Evolutionary conservation across 495 filamentous ascomycete genomes (phyloP).

Genomic region (Massariosphaeria phaeospora): DNA sequence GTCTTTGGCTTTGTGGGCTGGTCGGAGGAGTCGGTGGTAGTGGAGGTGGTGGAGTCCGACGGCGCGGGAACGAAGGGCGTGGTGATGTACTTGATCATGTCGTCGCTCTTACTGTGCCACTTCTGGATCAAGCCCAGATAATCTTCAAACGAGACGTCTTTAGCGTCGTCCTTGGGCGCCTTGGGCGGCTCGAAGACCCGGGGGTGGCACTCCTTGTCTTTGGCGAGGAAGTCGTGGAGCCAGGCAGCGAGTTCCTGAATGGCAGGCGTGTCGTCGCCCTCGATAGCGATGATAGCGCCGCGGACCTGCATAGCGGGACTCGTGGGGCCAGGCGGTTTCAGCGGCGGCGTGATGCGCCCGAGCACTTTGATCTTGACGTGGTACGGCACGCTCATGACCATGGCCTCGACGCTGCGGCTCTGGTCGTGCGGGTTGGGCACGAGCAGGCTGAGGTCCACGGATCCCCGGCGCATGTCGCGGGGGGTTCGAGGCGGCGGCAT

Average conservation of each 20-base stretch:
- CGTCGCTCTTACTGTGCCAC: constrained; percentile 66
- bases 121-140: constrained; percentile 64
- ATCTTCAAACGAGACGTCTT: constrained; percentile 44
- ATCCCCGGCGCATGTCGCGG: constrained; percentile 4
- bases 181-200: constrained; percentile 50
- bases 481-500: constrained; percentile 27
- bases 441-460: constrained; percentile 24
- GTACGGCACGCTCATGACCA: constrained; percentile 68
- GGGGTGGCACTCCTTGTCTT: constrained; percentile 55
- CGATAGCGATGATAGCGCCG: constrained; percentile 76
- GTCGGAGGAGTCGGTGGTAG: neutral
- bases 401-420: constrained; percentile 54
- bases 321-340: constrained; percentile 46
- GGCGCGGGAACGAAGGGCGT: constrained; percentile 10
- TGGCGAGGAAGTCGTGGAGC: constrained; percentile 56
- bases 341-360: constrained; percentile 61
- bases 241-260: constrained; percentile 54
- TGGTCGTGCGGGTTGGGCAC: constrained; percentile 23
- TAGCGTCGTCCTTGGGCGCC: constrained; percentile 33
- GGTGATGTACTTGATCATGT: constrained; percentile 62
- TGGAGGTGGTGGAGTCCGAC: neutral
- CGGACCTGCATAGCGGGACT: constrained; percentile 48
- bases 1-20: too few species aligned
- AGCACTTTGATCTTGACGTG: constrained; percentile 66
- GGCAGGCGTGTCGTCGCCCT: constrained; percentile 59